Conservation (phyloP, 305 asterid species). For the Petunia hybrid region DNA sequence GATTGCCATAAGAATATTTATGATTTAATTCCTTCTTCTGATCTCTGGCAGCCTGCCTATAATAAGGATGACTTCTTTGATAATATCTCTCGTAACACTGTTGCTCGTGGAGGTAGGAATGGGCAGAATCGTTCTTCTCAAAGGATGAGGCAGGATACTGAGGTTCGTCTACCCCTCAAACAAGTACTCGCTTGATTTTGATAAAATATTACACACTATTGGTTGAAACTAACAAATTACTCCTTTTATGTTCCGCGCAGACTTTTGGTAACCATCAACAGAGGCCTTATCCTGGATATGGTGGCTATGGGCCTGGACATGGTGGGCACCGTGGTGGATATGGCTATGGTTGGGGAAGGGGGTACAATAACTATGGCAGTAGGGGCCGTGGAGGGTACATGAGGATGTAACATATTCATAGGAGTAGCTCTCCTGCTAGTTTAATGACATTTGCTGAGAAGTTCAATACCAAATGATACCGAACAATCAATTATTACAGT, state of each 20-base stretch:
- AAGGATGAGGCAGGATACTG: slow-evolving; percentile 58
- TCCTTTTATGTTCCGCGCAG: slow-evolving; percentile 39
- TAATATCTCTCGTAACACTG: slow-evolving; percentile 66
- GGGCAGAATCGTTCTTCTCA: slow-evolving; percentile 58
- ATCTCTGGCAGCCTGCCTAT: slow-evolving; percentile 72
- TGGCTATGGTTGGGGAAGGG: slow-evolving; percentile 65
- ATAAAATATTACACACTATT: slow-evolving; percentile 3
- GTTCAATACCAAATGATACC: background rate
- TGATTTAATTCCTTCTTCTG: background rate
- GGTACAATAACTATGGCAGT: slow-evolving; percentile 48
- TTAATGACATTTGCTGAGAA: slow-evolving; percentile 33
- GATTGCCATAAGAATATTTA: background rate
- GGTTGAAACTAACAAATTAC: slow-evolving; percentile 3
- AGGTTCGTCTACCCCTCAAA: slow-evolving; percentile 50
- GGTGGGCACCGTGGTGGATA: slow-evolving; percentile 51
- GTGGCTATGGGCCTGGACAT: slow-evolving; percentile 56
- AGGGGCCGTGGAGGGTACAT: slow-evolving; percentile 63
- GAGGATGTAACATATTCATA: slow-evolving; percentile 38
- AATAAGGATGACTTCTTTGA: slow-evolving; percentile 86
- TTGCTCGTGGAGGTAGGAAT: slow-evolving; percentile 58
- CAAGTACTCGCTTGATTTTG: background rate
- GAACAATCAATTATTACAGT: slow-evolving; percentile 10
- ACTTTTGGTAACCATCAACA: slow-evolving; percentile 65
- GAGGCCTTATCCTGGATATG: slow-evolving; percentile 53
- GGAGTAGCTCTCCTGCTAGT: slow-evolving; percentile 28